Evolutionary conservation across 2,329 filamentous ascomycete species (phyloP), one percentile per base, ranked within the genome.

Genomic region (Sphaceloma murrayae): DNA sequence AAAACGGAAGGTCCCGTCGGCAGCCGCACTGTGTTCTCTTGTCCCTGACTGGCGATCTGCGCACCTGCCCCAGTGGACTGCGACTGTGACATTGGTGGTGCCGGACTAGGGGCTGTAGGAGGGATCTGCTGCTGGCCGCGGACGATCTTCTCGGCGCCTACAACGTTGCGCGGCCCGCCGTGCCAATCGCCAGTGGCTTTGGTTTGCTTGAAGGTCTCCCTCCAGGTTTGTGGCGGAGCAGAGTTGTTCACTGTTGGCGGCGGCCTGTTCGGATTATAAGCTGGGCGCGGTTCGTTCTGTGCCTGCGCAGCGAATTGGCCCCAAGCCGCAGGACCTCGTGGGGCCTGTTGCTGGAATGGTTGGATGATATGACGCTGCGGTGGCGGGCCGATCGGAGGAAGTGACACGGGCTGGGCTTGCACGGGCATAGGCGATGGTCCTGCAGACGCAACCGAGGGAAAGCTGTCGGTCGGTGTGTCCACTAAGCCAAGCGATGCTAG

Each of bases 171-270:
- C 18, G 54, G 51, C 1, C 44, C 56, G 24, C 57, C 58, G 32
- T 58, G 53, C 39, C 49, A 53, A 27, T 40, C 24, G 34, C 52
- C 43, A 14, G 51, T 48, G n/a, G 48, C 42, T 11, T 52, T 50
- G 3, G 58, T 61, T 50, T 61, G 55, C 51, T 57, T 59, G 53
- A 61, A 62, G 1, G 59, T 62, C 51, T 62, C 59, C 36, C 54
- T 55, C 49, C 49, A n/a, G n/a, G n/a, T n/a, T n/a, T n/a, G n/a
- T n/a, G n/a, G n/a, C n/a, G n/a, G n/a, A n/a, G n/a, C n/a, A n/a
- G n/a, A n/a, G n/a, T n/a, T n/a, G n/a, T n/a, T n/a, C n/a, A 51
- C 11, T 34, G 34, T 27, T 48, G 44, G 11, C 31, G 44, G 1
- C 27, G 43, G 7, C 30, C 26, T 14, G 31, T 18, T 6, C 9